These are phyloP conservation scores for Puccinia novopanici DNA, from an alignment of 1,284 basidiomycete genomes.

Conservation along the genomic window DNA sequence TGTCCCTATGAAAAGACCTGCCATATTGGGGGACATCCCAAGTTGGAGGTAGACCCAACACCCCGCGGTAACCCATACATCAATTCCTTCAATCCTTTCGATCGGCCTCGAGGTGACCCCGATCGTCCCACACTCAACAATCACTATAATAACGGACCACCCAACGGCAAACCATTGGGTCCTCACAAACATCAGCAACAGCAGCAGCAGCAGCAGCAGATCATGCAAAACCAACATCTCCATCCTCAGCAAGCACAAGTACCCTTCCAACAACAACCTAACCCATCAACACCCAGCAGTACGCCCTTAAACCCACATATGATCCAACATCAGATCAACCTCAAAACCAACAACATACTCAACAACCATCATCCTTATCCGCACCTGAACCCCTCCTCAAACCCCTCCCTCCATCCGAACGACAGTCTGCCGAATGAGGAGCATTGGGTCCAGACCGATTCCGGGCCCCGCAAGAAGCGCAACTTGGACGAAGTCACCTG, in stretches of 20 bases:
- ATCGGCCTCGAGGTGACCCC: conserved; percentile 49
- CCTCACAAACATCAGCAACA: not conserved
- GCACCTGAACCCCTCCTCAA: not conserved
- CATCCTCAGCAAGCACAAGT: not conserved
- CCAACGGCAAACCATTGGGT: not conserved
- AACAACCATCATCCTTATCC: conserved; percentile 11
- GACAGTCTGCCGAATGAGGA: conserved; percentile 52
- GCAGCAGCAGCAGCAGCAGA: not conserved
- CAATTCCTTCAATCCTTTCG: conserved; percentile 51
- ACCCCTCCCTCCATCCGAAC: not conserved
- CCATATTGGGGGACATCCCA: conserved; percentile 71
- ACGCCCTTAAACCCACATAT: conserved; percentile 14
- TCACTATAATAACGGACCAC: conserved; percentile 12
- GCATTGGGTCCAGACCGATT: conserved; percentile 51
- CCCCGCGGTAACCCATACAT: conserved; percentile 53
- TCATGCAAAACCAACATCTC: not conserved
- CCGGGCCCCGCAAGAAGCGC: conserved; percentile 63
- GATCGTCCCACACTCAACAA: conserved; percentile 28
- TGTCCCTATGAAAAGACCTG: conserved; percentile 93
- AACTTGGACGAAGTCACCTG: conserved; percentile 84
- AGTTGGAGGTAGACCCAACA: conserved; percentile 55
- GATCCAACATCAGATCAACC: conserved; percentile 34
- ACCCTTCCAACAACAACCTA: not conserved
- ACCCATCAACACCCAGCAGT: not conserved
- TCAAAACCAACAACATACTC: conserved; percentile 16